A percentile compares a stretch with the other conserved stretches of the same genome.
Evolutionary conservation across 179 eudicot species (phyloP).

Genomic region (Spergularia azorica): DNA sequence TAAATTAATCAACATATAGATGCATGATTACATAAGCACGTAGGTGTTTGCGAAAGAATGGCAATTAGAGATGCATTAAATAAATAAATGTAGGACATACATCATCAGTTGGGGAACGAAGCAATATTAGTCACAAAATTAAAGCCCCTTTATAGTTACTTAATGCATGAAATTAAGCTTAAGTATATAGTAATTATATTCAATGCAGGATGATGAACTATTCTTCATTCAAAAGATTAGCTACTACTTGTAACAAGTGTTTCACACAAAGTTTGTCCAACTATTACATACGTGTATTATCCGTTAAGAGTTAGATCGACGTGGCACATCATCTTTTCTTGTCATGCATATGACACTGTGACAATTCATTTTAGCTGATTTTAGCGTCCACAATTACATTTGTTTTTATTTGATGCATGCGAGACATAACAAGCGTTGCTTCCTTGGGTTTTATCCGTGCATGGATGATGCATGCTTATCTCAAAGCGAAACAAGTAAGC

Average conservation of each 20-base stretch:
- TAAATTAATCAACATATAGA: background rate
- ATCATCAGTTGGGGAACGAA: background rate
- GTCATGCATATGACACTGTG: too few species aligned
- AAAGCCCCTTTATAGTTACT: slow-evolving; percentile 6
- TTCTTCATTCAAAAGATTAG: background rate
- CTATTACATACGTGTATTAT: too few species aligned
- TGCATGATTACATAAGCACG: slow-evolving; percentile 30
- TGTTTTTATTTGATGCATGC: too few species aligned
- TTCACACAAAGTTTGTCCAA: background rate
- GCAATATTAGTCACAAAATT: slow-evolving; percentile 11
- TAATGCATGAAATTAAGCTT: slow-evolving; percentile 25
- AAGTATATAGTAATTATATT: background rate
- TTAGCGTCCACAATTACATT: too few species aligned
- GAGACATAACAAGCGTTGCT: too few species aligned
- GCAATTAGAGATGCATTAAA: slow-evolving; percentile 7
- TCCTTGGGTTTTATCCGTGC: background rate
- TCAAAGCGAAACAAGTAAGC: too few species aligned
- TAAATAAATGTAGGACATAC: too few species aligned
- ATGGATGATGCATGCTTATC: background rate
- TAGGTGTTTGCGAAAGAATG: slow-evolving; percentile 25
- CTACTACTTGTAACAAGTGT: background rate
- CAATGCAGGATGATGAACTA: background rate
- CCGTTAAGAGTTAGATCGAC: too few species aligned
- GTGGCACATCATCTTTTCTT: too few species aligned
- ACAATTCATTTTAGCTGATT: too few species aligned